Evolutionary conservation across 108 stramenopile species (phyloP).

Genomic region (Stephanodiscus triporus): DNA sequence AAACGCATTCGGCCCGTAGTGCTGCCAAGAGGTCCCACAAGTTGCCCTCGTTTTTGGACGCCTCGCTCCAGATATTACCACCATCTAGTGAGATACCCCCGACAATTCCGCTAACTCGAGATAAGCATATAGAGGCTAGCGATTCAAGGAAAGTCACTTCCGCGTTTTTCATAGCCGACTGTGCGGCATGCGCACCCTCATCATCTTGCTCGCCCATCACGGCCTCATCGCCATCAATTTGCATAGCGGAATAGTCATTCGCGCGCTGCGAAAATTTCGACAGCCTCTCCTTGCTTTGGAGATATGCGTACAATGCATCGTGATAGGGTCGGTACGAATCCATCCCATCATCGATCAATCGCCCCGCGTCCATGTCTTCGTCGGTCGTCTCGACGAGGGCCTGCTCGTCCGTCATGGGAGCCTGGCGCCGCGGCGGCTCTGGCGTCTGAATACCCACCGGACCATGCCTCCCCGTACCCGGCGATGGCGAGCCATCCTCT

Average conservation of each 20-base stretch:
- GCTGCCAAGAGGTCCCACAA: conserved; percentile 62
- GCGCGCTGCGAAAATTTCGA: conserved; percentile 25
- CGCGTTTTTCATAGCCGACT: conserved; percentile 41
- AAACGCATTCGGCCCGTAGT: conserved; percentile 54
- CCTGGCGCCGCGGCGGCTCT: conserved; percentile 4
- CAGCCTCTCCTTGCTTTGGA: conserved; percentile 51
- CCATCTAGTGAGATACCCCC: neutral
- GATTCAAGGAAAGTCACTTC: conserved; percentile 56
- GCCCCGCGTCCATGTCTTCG: neutral
- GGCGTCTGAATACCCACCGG: conserved; percentile 35
- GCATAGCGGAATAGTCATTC: conserved; percentile 16
- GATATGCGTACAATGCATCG: conserved; percentile 54
- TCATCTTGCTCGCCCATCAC: neutral
- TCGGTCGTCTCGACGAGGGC: neutral
- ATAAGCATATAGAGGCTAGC: conserved; percentile 18
- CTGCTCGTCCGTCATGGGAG: neutral
- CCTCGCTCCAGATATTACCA: conserved; percentile 5
- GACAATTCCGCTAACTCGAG: conserved; percentile 8
- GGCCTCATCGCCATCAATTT: conserved; percentile 20
- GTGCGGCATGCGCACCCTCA: conserved; percentile 8
- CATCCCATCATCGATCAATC: conserved; percentile 10
- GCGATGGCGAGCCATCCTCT: neutral
- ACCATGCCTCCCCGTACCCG: neutral
- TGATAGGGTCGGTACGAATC: conserved; percentile 64
- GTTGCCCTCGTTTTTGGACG: conserved; percentile 58